Conservation (phyloP, 164 flowering plant species). For the Buxus sempervirens region DNA sequence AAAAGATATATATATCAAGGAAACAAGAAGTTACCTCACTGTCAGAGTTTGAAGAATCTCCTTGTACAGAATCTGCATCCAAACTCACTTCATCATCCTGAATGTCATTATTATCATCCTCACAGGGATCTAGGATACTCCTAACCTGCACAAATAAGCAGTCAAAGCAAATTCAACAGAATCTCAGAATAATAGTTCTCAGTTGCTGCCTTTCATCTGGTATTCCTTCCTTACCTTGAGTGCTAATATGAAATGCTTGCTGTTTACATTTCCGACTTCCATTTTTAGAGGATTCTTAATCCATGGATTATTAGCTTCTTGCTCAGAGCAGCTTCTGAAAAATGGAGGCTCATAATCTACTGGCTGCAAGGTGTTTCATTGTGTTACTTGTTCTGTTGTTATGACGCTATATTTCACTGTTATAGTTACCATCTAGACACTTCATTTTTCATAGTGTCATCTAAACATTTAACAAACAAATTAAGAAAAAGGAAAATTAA, state of each 20-base stretch:
- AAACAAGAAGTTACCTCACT: slow-evolving; percentile 49
- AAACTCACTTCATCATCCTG: slow-evolving; percentile 63
- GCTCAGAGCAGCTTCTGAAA: slow-evolving; percentile 71
- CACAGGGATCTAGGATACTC: slow-evolving; percentile 94
- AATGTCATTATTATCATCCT: slow-evolving; percentile 70
- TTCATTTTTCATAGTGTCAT: no score
- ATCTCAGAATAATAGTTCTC: neutral
- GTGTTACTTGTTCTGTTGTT: neutral
- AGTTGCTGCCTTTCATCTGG: neutral
- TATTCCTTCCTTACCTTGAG: slow-evolving; percentile 52
- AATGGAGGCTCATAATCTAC: slow-evolving; percentile 92
- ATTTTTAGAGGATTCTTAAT: slow-evolving; percentile 66
- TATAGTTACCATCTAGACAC: no score
- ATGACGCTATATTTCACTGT: no score
- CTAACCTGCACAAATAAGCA: slow-evolving; percentile 53
- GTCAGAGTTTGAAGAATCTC: slow-evolving; percentile 56
- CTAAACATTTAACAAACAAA: no score
- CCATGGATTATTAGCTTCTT: slow-evolving; percentile 76
- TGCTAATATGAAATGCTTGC: slow-evolving; percentile 86
- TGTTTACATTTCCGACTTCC: slow-evolving; percentile 95
- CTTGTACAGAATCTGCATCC: slow-evolving; percentile 60
- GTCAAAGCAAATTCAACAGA: neutral
- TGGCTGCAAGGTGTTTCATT: slow-evolving; percentile 55
- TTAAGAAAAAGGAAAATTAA: no score
- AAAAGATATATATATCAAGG: no score